Evolutionary conservation across 192 early-diverging fungal species (phyloP), one percentile per base, ranked within the genome.

Genomic region (Coemansia sp.): DNA sequence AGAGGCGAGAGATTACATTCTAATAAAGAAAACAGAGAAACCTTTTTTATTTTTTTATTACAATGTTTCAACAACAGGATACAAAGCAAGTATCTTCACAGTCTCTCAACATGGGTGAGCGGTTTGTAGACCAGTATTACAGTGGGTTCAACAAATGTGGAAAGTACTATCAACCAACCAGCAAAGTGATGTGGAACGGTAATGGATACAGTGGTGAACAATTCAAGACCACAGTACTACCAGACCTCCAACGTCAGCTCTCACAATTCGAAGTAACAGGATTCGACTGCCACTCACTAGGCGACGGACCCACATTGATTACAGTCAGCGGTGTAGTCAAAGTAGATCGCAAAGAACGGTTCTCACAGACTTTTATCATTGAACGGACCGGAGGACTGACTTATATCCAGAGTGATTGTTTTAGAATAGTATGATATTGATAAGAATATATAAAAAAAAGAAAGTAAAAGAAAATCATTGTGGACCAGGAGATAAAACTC

Each of bases 121-220:
- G 57, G n/a, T 82, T 82, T n/a, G 68, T 69, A 5, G 72, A 82
- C 1, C 65, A 71, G 18, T 82, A 82, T 66, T 82, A 82, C 63
- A 52, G 60, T 22, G 20, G 46, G 18, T 74, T 73, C 22, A 63
- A 50, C 11, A 40, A 34, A 36, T 49, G 46, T 2, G 71, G 71
- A 46, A 76, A 74, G 34, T 82, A 53, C 75, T 82, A 82, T 62
- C 69, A 76, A 10, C 60, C 69, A 9, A 39, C n/a, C 0, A 71
- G 64, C 1, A 69, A 72, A 38, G 72, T 82, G 0, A 71, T 82
- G 12, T 82, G 80, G 80, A 82, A 82, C 53, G 80, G 80, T 2
- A 70, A 58, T 1, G 69, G 49, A 20, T 68, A 71, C 16, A 55
- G 41, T 0, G 80, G 80, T 4, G 60, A 24, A 2, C 72, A 82